Evolutionary conservation across 1,139 yeast species (phyloP).

Genomic region (Kodamaea plutei): DNA sequence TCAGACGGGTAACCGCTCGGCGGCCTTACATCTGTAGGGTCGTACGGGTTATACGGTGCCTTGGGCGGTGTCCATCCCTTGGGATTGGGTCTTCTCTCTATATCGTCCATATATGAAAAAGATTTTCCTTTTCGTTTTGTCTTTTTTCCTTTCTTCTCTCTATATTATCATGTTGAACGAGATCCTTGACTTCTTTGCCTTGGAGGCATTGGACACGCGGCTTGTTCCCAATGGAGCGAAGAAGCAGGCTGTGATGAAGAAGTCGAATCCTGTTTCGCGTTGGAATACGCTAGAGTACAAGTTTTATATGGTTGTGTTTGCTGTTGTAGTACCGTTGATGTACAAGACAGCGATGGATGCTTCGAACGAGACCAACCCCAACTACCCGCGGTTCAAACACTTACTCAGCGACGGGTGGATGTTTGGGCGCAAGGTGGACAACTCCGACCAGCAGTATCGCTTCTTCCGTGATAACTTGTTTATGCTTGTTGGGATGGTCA

Average conservation of each 20-base stretch:
- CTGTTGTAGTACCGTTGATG: constrained; percentile 75
- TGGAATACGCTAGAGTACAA: constrained; percentile 78
- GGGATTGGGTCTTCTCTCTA: constrained; percentile 69
- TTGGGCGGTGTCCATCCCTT: constrained; percentile 79
- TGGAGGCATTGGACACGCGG: constrained; percentile 76
- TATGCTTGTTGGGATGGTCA: constrained; percentile 50
- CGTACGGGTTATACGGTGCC: constrained; percentile 85
- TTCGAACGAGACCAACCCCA: constrained; percentile 72
- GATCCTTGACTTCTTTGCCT: constrained; percentile 50
- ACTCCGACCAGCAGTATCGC: constrained; percentile 84
- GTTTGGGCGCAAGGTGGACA: constrained; percentile 77
- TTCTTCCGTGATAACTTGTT: constrained; percentile 81
- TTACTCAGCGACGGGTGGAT: constrained; percentile 71
- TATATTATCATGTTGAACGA: constrained; percentile 3
- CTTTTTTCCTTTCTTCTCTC: no score
- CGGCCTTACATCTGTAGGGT: constrained; percentile 71
- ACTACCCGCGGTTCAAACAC: constrained; percentile 60
- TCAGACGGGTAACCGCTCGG: constrained; percentile 86
- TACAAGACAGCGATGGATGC: constrained; percentile 78
- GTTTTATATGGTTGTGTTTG: constrained; percentile 59
- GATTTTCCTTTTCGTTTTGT: not conserved
- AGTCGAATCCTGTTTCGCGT: constrained; percentile 49
- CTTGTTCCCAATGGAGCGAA: constrained; percentile 48
- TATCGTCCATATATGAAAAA: constrained; percentile 12
- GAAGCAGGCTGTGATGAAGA: constrained; percentile 33